Percentiles rank a stretch among this genome's conserved stretches.
phyloP scores from a whole-genome alignment of 768 basidiomycete genomes.

The Collybia nuda region DNA sequence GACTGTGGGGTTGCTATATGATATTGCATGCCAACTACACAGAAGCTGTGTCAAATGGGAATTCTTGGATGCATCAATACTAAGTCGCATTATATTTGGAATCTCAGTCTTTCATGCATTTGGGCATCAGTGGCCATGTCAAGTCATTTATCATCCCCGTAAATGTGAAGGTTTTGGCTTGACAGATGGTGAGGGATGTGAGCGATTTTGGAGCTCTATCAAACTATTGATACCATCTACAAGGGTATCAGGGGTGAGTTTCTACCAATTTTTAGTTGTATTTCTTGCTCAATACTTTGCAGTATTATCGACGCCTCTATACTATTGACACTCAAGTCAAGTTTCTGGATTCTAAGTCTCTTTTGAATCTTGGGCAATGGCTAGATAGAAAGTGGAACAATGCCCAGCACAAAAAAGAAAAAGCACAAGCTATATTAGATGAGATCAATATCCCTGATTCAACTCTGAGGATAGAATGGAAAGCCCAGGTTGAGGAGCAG shows the following conservation, averaged over 20 bases:
- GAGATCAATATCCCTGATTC: too few relatives aligned
- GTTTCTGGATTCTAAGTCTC: conserved; percentile 10
- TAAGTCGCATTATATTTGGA: conserved; percentile 23
- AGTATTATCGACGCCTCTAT: conserved; percentile 26
- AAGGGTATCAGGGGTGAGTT: too few relatives aligned
- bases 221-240: too few relatives aligned
- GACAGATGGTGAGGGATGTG: conserved; percentile 27
- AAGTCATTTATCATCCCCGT: conserved; percentile 33
- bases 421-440: too few relatives aligned
- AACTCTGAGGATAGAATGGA: too few relatives aligned
- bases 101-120: conserved; percentile 39
- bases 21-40: conserved; percentile 36
- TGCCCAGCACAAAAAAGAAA: too few relatives aligned
- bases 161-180: conserved; percentile 28
- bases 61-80: conserved; percentile 18
- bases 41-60: conserved; percentile 22
- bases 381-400: too few relatives aligned
- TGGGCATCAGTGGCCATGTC: conserved; percentile 39
- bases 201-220: conserved; percentile 30
- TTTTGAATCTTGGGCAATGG: conserved; percentile 4
- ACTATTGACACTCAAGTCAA: conserved; percentile 20
- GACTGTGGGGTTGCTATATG: conserved; percentile 29
- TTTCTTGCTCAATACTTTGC: too few relatives aligned
- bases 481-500: too few relatives aligned
- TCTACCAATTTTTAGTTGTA: too few relatives aligned